phyloP scores from a whole-genome alignment of 2,329 filamentous ascomycete genomes.

The Pseudogymnoascus sp. region DNA sequence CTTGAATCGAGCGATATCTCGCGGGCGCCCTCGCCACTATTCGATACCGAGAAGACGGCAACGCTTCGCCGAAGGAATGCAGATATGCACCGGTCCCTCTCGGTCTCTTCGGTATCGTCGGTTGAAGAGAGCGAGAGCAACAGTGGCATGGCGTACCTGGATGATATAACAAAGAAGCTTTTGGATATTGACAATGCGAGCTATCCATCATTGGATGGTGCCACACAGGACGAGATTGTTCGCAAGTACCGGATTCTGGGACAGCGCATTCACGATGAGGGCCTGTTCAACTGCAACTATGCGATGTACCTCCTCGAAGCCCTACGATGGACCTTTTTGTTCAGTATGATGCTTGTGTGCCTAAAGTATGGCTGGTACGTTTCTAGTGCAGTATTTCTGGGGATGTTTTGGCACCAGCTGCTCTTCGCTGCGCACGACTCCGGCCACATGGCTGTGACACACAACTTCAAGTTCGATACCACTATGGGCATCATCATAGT shows the following conservation, averaged over 20 bases:
- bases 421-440: conserved; percentile 93
- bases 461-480: conserved; percentile 76
- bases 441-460: conserved; percentile 95
- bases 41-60: conserved; percentile 22
- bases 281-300: conserved; percentile 82
- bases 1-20: conserved; percentile 21
- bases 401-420: conserved; percentile 87
- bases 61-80: conserved; percentile 19
- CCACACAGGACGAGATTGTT: conserved; percentile 69
- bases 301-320: conserved; percentile 69
- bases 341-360: conserved; percentile 53
- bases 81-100: conserved; percentile 37
- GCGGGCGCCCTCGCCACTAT: conserved; percentile 28
- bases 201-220: conserved; percentile 71
- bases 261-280: conserved; percentile 62
- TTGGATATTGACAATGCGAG: conserved; percentile 69
- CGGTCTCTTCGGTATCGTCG: conserved; percentile 54
- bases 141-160: conserved; percentile 58
- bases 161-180: conserved; percentile 66
- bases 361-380: conserved; percentile 61
- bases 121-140: conserved; percentile 40
- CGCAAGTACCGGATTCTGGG: conserved; percentile 76
- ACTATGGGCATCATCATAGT: conserved; percentile 85
- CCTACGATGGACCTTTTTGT: conserved; percentile 64
- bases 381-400: conserved; percentile 67